A percentile compares a stretch with the other conserved stretches of the same genome.
Evolutionary conservation across 2,329 filamentous ascomycete species (phyloP).

Genomic region (Penicillium sp.): DNA sequence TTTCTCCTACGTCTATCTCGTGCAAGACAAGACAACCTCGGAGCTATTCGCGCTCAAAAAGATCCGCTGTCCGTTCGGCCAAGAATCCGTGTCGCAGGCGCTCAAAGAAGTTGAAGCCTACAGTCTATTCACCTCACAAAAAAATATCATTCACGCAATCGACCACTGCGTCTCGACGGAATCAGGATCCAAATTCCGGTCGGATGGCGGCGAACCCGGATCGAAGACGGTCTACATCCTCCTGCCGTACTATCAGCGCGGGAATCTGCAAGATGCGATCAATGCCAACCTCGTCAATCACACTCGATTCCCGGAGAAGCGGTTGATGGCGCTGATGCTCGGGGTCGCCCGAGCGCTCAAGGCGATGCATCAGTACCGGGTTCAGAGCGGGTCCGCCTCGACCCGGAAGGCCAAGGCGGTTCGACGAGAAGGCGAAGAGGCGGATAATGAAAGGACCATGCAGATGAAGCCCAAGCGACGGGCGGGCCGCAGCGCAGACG

Average conservation of each 20-base stretch:
- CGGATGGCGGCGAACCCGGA: slow-evolving; percentile 54
- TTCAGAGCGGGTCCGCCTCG: slow-evolving; percentile 51
- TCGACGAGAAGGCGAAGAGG: slow-evolving; percentile 50
- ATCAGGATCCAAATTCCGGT: slow-evolving; percentile 49
- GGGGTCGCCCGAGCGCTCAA: slow-evolving; percentile 84
- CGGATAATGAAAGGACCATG: slow-evolving; percentile 42
- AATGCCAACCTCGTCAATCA: slow-evolving; percentile 98
- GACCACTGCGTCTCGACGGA: slow-evolving; percentile 79
- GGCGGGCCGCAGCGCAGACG: slow-evolving; percentile 49
- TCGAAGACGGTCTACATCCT: slow-evolving; percentile 96
- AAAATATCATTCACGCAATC: slow-evolving; percentile 78
- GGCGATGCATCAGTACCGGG: slow-evolving; percentile 84
- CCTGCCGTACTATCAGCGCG: slow-evolving; percentile 87
- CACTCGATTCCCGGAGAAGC: slow-evolving; percentile 77
- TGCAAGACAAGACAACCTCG: slow-evolving; percentile 79
- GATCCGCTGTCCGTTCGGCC: slow-evolving; percentile 95
- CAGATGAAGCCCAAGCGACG: slow-evolving; percentile 36
- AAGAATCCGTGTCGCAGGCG: slow-evolving; percentile 89
- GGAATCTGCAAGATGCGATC: slow-evolving; percentile 96
- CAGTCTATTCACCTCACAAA: slow-evolving; percentile 73
- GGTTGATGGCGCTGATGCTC: slow-evolving; percentile 82
- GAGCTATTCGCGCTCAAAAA: slow-evolving; percentile 94
- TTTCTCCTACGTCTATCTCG: slow-evolving; percentile 98
- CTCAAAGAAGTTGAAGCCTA: slow-evolving; percentile 98
- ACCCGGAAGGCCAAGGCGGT: slow-evolving; percentile 52